Evolutionary conservation across 768 basidiomycete species (phyloP).

Genomic region (Tylopilus rubrobrunneus): DNA sequence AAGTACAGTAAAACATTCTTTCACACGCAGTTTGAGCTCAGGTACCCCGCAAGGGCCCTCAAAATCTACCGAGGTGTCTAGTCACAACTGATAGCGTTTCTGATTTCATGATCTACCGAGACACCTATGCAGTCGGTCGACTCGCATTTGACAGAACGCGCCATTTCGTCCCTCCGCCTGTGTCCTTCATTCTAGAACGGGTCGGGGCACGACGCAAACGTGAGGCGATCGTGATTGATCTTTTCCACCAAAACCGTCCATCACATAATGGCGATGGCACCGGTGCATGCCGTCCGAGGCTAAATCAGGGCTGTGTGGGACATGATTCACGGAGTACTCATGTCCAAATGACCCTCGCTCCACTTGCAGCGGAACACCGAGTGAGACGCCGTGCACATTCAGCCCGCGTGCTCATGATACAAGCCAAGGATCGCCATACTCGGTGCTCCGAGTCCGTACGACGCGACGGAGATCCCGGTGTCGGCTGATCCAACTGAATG

Average conservation of each 20-base stretch:
- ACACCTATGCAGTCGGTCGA: no score
- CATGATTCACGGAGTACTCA: background rate
- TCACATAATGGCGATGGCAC: background rate
- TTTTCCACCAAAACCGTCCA: background rate
- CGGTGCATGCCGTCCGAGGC: no score
- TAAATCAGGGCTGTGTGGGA: background rate
- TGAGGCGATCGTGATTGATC: background rate
- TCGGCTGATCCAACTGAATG: background rate
- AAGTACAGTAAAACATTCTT: background rate
- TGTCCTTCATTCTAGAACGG: no score
- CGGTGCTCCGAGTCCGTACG: background rate
- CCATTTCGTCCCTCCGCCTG: no score
- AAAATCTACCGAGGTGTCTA: background rate
- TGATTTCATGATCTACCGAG: slow-evolving; percentile 4
- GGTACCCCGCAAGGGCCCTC: background rate
- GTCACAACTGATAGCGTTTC: background rate
- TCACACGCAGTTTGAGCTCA: background rate
- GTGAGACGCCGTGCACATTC: no score
- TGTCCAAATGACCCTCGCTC: background rate
- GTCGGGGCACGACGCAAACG: background rate
- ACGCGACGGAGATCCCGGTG: background rate
- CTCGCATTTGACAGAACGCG: no score
- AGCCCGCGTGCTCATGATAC: background rate
- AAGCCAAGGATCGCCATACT: background rate
- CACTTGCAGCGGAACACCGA: background rate